Conservation (phyloP, 2,329 filamentous ascomycete genomes). For the Drechslerella coelobrocha region DNA sequence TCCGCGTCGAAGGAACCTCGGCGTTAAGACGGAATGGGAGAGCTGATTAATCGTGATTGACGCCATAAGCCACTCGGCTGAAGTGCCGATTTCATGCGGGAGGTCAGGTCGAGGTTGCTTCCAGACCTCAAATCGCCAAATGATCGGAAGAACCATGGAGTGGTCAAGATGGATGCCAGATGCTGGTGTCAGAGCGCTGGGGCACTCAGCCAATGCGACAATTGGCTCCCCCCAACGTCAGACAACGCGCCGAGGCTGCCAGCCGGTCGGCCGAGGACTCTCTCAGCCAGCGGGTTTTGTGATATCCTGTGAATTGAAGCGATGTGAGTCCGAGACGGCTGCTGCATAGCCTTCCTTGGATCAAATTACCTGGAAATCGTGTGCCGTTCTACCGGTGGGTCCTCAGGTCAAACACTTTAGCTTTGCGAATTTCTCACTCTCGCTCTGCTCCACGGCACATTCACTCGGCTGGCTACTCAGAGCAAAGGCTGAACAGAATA, state of each 20-base stretch:
- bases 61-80: conserved; percentile 18
- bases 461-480: too few species aligned
- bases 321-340: too few species aligned
- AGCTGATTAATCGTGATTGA: conserved; percentile 5
- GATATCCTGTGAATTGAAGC: too few species aligned
- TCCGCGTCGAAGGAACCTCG: not conserved
- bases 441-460: too few species aligned
- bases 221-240: conserved; percentile 6
- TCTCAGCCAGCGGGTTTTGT: too few species aligned
- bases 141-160: not conserved
- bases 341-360: too few species aligned
- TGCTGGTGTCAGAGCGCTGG: not conserved
- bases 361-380: too few species aligned
- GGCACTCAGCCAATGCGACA: not conserved
- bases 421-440: too few species aligned
- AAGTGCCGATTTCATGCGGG: conserved; percentile 19
- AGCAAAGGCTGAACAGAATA: too few species aligned
- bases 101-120: not conserved
- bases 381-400: too few species aligned
- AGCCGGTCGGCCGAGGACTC: not conserved
- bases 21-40: not conserved
- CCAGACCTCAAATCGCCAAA: conserved; percentile 7
- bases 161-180: not conserved
- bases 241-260: not conserved
- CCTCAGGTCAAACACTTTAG: too few species aligned